A percentile compares a stretch with the other conserved stretches of the same genome.
phyloP scores from a whole-genome alignment of 768 basidiomycete species.

The Podaxis mareebaensis region DNA sequence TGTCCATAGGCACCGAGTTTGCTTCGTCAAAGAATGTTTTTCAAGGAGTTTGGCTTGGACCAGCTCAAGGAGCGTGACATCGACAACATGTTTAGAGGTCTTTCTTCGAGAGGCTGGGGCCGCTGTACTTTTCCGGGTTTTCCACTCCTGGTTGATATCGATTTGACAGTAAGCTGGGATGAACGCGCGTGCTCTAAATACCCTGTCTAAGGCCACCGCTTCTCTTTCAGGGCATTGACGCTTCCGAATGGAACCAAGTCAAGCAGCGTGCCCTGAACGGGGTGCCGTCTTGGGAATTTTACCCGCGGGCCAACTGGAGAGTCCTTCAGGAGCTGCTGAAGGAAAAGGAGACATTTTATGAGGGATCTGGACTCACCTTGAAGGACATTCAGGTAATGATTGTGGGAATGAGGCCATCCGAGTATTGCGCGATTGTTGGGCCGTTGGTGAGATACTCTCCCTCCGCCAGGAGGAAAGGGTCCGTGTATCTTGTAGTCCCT shows the following conservation, averaged over 20 bases:
- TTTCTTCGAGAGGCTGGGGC: neutral
- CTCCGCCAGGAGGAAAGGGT: no score
- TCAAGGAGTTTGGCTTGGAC: neutral
- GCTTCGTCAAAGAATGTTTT: neutral
- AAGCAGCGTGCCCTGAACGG: neutral
- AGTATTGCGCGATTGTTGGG: no score
- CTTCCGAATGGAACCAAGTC: neutral
- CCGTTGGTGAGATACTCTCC: no score
- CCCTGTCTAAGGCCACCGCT: neutral
- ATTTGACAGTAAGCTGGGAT: neutral
- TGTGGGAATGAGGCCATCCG: no score
- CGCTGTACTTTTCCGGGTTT: neutral
- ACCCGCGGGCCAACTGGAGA: neutral
- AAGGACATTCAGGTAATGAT: no score
- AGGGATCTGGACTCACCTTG: no score
- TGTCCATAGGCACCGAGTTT: neutral
- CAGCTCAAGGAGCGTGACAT: neutral
- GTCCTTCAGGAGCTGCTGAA: neutral
- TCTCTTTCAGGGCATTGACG: neutral
- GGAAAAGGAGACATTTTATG: no score
- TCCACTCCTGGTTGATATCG: neutral
- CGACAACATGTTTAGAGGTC: neutral
- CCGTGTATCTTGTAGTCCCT: no score
- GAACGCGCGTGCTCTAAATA: neutral
- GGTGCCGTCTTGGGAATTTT: neutral